Conservation (phyloP, 2,329 filamentous ascomycete species). For the Penicillium capsulatum region DNA sequence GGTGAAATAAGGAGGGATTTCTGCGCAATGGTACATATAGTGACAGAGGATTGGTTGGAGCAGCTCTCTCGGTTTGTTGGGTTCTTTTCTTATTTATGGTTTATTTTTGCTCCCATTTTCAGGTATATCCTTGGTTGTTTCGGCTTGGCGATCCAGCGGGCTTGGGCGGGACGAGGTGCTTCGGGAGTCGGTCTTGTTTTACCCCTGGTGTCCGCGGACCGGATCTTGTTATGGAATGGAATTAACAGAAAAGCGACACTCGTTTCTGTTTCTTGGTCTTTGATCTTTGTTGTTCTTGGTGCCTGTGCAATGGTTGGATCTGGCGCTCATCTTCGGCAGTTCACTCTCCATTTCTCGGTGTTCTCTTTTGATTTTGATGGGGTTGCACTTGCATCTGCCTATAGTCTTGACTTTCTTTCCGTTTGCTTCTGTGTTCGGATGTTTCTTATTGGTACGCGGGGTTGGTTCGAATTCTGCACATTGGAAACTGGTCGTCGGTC, state of each 20-base stretch:
- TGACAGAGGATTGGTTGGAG: slow-evolving; percentile 8
- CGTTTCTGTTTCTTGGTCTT: slow-evolving; percentile 3
- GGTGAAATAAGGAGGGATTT: slow-evolving; percentile 3
- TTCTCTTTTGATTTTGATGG: slow-evolving; percentile 3
- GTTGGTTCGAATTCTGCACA: slow-evolving; percentile 7
- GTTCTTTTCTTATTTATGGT: slow-evolving; percentile 3
- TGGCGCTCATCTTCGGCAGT: slow-evolving; percentile 13
- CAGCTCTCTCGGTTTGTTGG: slow-evolving; percentile 1
- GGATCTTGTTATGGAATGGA: neutral
- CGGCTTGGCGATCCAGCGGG: slow-evolving; percentile 17
- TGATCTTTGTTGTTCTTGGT: slow-evolving; percentile 5
- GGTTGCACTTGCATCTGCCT: slow-evolving; percentile 1
- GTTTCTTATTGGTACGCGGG: slow-evolving; percentile 1
- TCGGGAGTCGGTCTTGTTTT: slow-evolving; percentile 4
- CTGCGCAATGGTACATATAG: slow-evolving; percentile 33
- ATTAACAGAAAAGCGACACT: neutral
- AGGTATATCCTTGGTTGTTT: slow-evolving; percentile 1
- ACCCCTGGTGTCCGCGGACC: slow-evolving; percentile 1
- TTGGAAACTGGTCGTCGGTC: slow-evolving; percentile 9
- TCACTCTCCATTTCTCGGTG: slow-evolving; percentile 15
- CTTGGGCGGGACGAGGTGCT: slow-evolving; percentile 17
- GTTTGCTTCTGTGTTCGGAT: slow-evolving; percentile 1
- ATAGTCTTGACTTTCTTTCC: neutral
- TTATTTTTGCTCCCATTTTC: slow-evolving; percentile 6
- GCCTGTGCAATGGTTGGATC: slow-evolving; percentile 8